Evolutionary conservation across 768 basidiomycete genomes (phyloP).

Genomic region (Basidioascus undulatus): DNA sequence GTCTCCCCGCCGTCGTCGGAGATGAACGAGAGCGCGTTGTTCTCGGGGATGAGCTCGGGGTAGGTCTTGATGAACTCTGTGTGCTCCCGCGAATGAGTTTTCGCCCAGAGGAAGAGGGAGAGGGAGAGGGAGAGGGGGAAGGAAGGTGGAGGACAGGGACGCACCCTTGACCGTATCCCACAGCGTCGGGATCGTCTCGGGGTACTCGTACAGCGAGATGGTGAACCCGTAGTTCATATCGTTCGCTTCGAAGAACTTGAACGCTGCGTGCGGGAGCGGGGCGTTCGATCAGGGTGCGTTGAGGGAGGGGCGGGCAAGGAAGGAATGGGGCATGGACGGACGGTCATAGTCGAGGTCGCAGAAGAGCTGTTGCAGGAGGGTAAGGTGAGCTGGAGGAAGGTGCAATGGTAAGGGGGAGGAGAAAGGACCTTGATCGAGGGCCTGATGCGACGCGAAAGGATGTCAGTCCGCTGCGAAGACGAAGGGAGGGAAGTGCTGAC

Average conservation of each 20-base stretch:
- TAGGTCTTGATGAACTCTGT: constrained; percentile 42
- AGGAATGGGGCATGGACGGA: too few relatives aligned
- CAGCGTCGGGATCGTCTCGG: constrained; percentile 52
- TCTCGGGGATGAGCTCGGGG: constrained; percentile 32
- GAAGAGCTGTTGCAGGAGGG: not conserved
- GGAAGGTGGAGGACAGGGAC: not conserved
- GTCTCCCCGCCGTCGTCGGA: constrained; percentile 47
- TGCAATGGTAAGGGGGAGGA: not conserved
- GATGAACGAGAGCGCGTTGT: constrained; percentile 50
- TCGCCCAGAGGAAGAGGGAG: not conserved
- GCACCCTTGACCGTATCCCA: constrained; percentile 49
- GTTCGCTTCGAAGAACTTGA: constrained; percentile 51
- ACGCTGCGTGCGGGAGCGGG: too few relatives aligned
- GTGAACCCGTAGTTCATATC: constrained; percentile 55
- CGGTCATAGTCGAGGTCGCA: constrained; percentile 34
- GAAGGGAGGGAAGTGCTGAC: not conserved
- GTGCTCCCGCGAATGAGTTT: not conserved
- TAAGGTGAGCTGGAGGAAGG: not conserved
- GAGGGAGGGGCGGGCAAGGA: too few relatives aligned
- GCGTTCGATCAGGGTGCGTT: too few relatives aligned
- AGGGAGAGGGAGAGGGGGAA: constrained; percentile 14
- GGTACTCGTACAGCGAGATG: constrained; percentile 51
- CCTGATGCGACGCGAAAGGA: constrained; percentile 2
- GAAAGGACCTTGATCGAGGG: too few relatives aligned
- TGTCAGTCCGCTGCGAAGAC: not conserved